Evolutionary conservation across 2,329 filamentous ascomycete species (phyloP).

Genomic region (Aspergillus tamarii): DNA sequence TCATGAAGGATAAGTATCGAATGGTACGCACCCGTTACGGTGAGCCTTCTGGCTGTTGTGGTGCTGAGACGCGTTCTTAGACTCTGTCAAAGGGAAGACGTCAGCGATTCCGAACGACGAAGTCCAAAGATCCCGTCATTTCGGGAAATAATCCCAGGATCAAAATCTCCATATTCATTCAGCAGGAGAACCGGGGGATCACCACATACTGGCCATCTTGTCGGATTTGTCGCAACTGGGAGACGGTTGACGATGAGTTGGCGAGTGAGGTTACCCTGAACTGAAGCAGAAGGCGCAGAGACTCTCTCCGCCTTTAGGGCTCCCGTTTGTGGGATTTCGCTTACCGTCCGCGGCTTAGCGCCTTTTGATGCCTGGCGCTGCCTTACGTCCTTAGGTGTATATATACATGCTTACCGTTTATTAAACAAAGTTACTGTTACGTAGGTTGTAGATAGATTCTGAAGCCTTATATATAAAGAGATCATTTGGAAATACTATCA

Average conservation of each 20-base stretch:
- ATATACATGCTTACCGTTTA: not conserved
- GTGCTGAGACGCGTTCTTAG: constrained; percentile 99
- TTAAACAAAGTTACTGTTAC: not conserved
- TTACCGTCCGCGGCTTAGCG: constrained; percentile 35
- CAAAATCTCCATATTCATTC: not conserved
- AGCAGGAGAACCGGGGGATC: constrained; percentile 7
- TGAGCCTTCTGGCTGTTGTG: constrained; percentile 99
- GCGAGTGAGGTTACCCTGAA: constrained; percentile 42
- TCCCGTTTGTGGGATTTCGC: constrained; percentile 44
- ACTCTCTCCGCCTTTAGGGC: constrained; percentile 34
- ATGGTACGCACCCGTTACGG: constrained; percentile 84
- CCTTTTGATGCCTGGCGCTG: constrained; percentile 6
- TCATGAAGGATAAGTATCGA: constrained; percentile 12
- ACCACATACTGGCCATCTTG: constrained; percentile 52
- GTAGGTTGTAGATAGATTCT: not conserved
- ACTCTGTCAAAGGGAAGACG: constrained; percentile 66
- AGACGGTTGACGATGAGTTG: constrained; percentile 41
- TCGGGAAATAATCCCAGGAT: not conserved
- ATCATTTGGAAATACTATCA: not conserved
- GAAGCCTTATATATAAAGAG: not conserved
- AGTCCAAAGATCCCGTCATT: constrained; percentile 4
- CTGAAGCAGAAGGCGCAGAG: constrained; percentile 31
- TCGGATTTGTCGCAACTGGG: constrained; percentile 45
- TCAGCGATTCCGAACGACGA: constrained; percentile 27
- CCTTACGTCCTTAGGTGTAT: not conserved